Base-by-base conservation (phyloP, 257 asterid genomes). In the Jacaranda mimosifolia region DNA sequence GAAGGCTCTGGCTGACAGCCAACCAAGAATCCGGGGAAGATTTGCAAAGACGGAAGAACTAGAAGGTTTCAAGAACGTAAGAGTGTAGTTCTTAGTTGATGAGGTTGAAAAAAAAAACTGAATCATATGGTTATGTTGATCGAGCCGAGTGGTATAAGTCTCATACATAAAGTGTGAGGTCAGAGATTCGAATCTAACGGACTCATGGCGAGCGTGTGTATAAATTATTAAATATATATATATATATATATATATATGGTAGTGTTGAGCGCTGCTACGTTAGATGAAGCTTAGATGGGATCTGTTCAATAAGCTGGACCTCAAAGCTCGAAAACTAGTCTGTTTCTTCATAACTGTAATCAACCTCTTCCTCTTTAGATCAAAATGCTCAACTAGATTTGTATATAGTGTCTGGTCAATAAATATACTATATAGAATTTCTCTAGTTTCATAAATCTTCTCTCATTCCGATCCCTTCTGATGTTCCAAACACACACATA, bases 1-100 rank as follows among this genome's bases (percentile, higher is more conserved):
- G 94, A 94, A 94, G 85, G 97, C 92, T n/a, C 79, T 94, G 69
- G 98, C 98, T 0, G 98, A 94, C 76, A 89, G 89, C 81, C 98
- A 94, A 72, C 98, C 98, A 5, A 86, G 98, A 82, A 86, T 94
- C 76, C 96, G 98, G 1, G 97, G 98, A 74, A 83, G 98, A 79
- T 94, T 94, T 52, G 98, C 97, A 1, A 94, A 84, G 86, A 86
- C 97, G 0, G 97, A 92, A 59, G 90, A 84, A 83, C 39, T 58
- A 6, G 86, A 84, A 45, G n/a, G 83, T 58, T 79, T 69, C 43
- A 86, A 83, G 90, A 58, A 59, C 10, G 79, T 64, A 62, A 48
- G 81, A 73, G 58, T 57, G 67, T 45, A 43, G 81, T 73, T 59
- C 55, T 21, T 63, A 68, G 74, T 72, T 39, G 26, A 43, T 38